phyloP scores from a whole-genome alignment of 169 alveolate genomes.

The Plasmodium fragile region DNA sequence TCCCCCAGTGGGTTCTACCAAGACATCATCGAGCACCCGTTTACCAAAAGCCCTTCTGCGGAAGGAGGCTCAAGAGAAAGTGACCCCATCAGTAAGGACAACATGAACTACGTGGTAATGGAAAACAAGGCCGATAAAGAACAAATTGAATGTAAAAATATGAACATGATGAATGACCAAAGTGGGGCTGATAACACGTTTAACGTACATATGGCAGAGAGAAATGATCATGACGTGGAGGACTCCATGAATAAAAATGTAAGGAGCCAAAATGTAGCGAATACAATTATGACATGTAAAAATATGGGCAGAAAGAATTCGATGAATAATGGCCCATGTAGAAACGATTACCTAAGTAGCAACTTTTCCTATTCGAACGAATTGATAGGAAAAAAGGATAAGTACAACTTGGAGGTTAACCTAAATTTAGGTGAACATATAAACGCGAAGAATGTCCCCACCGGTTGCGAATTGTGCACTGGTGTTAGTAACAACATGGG shows the following conservation, averaged over 20 bases:
- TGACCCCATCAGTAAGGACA: not conserved
- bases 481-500: not conserved
- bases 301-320: conserved; percentile 7
- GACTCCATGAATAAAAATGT: conserved; percentile 2
- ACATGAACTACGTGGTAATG: not conserved
- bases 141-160: conserved; percentile 1
- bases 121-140: conserved; percentile 13
- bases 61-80: not conserved
- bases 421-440: not conserved
- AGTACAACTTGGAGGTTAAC: conserved; percentile 15
- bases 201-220: not conserved
- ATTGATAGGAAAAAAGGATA: conserved; percentile 5
- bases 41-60: not conserved
- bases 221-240: not conserved
- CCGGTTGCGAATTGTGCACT: not conserved
- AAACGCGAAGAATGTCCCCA: conserved; percentile 5
- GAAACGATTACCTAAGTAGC: not conserved
- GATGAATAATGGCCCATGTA: not conserved
- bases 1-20: conserved; percentile 3
- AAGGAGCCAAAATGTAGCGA: not conserved
- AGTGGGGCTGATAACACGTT: not conserved
- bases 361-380: not conserved
- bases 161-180: not conserved
- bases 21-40: conserved; percentile 1
- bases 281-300: not conserved